Evolutionary conservation across 2,329 filamentous ascomycete species (phyloP), one percentile per base, ranked within the genome.

Genomic region (Cercospora beticola): DNA sequence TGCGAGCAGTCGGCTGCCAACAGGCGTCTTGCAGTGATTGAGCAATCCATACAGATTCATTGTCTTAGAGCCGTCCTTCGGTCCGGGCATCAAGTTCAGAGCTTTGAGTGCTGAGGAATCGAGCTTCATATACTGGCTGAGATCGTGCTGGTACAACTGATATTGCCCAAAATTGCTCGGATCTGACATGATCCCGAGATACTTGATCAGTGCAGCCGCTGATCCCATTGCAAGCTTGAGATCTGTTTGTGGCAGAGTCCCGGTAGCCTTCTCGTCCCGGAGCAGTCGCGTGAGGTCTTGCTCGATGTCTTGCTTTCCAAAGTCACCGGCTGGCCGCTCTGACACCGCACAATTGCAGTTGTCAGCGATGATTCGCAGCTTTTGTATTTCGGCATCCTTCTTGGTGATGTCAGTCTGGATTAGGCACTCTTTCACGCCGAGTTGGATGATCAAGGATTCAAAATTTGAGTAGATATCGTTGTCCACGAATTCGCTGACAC

Each of bases 401-500:
- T 92, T 91, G 5, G 86, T 83, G 67, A 88, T 87, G 77, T 98
- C 94, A 21, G 88, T 82, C 75, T 93, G 91, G n/a, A 99, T 82
- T 31, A 99, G 82, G 76, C 94, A 97, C 79, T 99, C 95, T 78
- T 93, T 95, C 21, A 97, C 93, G 5, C 95, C 95, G 3, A 99
- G 88, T 78, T 99, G 96, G 73, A 99, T 99, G 63, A 99, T 87
- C 18, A 99, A 86, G 3, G 94, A 93, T 82, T 99, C 95, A 73
- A 99, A 96, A 79, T 99, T 99, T 63, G 94, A 98, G 82, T 96
- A 99, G 9, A 97, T 85, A 78, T 99, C 95, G 77, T 98, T 99
- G 84, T 99, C 95, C n/a, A 97, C 87, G 73, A 99, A 99, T 78
- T 99, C 96, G 83, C 92, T 97, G 64, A 99, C 93, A 8, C 95